Percentiles rank a stretch among this genome's conserved stretches.
phyloP scores from a whole-genome alignment of 2,329 filamentous ascomycete species.

The Paramyrothecium sp. region DNA sequence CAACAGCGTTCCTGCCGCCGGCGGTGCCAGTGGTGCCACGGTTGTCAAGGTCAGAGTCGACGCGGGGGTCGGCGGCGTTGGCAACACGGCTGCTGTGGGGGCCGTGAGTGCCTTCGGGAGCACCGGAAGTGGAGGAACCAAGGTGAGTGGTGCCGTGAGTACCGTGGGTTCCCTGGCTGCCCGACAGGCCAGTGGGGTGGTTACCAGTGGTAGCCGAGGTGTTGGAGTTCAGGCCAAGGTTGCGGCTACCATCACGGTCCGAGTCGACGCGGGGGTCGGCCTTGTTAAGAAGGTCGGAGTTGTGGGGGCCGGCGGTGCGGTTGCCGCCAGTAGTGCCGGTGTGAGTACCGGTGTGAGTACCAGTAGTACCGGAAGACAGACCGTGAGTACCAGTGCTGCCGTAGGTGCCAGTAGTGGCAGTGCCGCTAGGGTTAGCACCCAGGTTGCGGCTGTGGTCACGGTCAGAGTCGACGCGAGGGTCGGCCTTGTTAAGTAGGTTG shows the following conservation, averaged over 20 bases:
- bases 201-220: constrained; percentile 10
- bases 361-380: constrained; percentile 7
- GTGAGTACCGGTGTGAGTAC: constrained; percentile 9
- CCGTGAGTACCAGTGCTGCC: constrained; percentile 8
- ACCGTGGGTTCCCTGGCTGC: not conserved
- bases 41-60: constrained; percentile 51
- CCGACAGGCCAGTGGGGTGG: constrained; percentile 20
- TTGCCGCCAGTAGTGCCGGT: constrained; percentile 10
- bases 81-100: constrained; percentile 39
- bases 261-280: constrained; percentile 52
- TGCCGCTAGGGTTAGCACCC: constrained; percentile 22
- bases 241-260: constrained; percentile 41
- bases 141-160: constrained; percentile 13
- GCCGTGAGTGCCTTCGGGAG: constrained; percentile 31
- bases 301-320: constrained; percentile 40
- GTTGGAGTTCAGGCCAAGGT: constrained; percentile 18
- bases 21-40: constrained; percentile 15
- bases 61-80: constrained; percentile 50
- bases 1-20: constrained; percentile 21
- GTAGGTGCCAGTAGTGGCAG: constrained; percentile 17
- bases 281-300: constrained; percentile 45
- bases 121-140: constrained; percentile 18
- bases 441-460: not conserved
- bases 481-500: not conserved
- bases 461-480: constrained; percentile 1